Conservation (phyloP, 768 basidiomycete species). For the Hypholoma sublateritium region DNA sequence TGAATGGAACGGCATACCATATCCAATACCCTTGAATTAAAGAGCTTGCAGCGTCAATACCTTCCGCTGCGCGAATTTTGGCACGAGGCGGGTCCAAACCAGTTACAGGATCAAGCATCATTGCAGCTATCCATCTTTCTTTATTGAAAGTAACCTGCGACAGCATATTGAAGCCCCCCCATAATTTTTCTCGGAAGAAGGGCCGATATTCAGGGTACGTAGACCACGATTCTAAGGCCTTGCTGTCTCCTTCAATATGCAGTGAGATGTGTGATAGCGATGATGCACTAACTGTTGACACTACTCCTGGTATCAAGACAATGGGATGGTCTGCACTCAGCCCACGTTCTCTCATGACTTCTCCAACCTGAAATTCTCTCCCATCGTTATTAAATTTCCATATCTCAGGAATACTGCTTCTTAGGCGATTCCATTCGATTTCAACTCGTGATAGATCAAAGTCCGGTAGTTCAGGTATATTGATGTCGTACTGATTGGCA, state of each 20-base stretch:
- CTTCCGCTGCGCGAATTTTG: constrained; percentile 90
- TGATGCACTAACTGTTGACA: constrained; percentile 66
- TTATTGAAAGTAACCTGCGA: constrained; percentile 81
- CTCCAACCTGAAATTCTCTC: constrained; percentile 78
- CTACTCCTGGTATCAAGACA: constrained; percentile 85
- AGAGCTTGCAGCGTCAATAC: constrained; percentile 84
- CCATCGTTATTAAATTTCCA: constrained; percentile 84
- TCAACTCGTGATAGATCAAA: constrained; percentile 71
- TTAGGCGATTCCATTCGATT: constrained; percentile 67
- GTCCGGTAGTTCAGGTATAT: constrained; percentile 59
- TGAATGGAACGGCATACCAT: constrained; percentile 47
- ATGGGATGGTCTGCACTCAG: constrained; percentile 75
- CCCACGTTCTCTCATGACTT: constrained; percentile 61
- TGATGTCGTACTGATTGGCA: constrained; percentile 70
- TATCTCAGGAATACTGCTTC: constrained; percentile 70
- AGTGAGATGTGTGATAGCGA: background rate
- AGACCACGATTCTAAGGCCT: constrained; percentile 93
- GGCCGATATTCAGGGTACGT: constrained; percentile 80
- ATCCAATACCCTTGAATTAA: constrained; percentile 95
- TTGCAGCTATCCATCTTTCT: constrained; percentile 86
- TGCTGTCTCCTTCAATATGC: background rate
- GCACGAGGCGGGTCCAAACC: constrained; percentile 86
- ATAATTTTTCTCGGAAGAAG: constrained; percentile 90
- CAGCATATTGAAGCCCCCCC: constrained; percentile 82
- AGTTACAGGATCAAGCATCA: constrained; percentile 89